Percentiles rank a stretch among this genome's conserved stretches.
Conservation (phyloP, 257 asterid species). For the Solanum chiquidenum region DNA sequence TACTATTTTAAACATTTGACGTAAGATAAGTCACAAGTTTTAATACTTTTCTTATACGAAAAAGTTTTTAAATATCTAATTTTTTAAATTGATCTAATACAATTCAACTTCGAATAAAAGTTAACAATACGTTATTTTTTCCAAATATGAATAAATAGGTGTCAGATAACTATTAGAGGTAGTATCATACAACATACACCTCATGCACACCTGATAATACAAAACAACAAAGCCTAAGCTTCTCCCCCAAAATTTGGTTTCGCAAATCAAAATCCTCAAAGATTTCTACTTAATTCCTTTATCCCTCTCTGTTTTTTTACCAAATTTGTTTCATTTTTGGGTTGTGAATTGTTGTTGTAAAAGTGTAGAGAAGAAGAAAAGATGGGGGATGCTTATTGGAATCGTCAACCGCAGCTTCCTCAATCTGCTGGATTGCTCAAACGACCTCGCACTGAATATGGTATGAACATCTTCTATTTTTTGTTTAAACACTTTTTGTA, state of each 20-base stretch:
- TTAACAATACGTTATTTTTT: too few species aligned
- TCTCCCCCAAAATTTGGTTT: not conserved
- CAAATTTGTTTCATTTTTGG: not conserved
- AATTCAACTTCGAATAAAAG: too few species aligned
- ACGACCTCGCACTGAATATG: conserved; percentile 36
- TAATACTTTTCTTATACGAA: too few species aligned
- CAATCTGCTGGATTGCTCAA: conserved; percentile 24
- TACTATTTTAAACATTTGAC: too few species aligned
- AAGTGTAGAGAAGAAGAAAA: conserved; percentile 1
- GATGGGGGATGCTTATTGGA: conserved; percentile 45
- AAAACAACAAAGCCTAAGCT: not conserved
- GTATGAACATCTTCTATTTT: not conserved
- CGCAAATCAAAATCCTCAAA: not conserved
- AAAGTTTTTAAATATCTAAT: too few species aligned
- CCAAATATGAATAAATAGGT: not conserved
- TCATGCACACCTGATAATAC: not conserved
- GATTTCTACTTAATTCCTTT: not conserved
- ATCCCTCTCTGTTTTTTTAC: not conserved
- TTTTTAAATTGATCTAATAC: not conserved
- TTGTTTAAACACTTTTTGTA: not conserved
- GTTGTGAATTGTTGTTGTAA: not conserved
- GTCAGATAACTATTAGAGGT: not conserved
- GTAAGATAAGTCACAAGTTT: too few species aligned
- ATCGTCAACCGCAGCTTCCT: conserved; percentile 16
- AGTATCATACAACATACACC: not conserved